Evolutionary conservation across 495 filamentous ascomycete genomes (phyloP), one percentile per base, ranked within the genome.

Genomic region (Neurospora sp.): DNA sequence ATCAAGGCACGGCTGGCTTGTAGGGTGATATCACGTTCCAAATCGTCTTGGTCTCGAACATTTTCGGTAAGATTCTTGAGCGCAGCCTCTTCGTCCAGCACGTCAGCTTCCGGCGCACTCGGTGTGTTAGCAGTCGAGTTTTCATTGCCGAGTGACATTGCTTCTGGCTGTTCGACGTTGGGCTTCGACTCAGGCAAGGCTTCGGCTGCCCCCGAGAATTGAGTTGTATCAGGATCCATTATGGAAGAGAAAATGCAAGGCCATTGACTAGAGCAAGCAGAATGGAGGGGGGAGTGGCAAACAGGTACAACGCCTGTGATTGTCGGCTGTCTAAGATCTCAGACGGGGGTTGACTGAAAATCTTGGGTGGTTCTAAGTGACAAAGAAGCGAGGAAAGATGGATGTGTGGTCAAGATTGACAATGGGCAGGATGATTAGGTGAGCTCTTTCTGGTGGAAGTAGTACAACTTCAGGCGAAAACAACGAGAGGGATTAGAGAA

Each of bases 41-140:
- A 85, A 70, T 97, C 93, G 81, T 94, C 91, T 78, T 97, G 94
- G 77, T 96, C 87, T 38, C 93, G 90, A 39, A 96, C 88, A 72
- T 91, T 88, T 41, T 90, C 88, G 14, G 93, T 90, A 10, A 97
- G 85, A 65, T 86, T 86, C 73, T 86, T 83, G 6, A 96, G 84
- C n/a, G 87, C 87, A 39, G 84, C 85, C 16, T 88, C 87, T 78
- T 93, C 92, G 70, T 88, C 78, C 44, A 77, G 69, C n/a, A 16
- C 69, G 22, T 22, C 68, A 22, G 39, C 20, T 1, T 69, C 61
- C 3, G 39, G 53, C 27, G 53, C 53, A 61, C 53, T 35, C 14
- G 53, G 53, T 14, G 53, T 35, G 14, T 61, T 16, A 61, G 11
- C 53, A 12, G 53, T 61, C 27, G 27, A 61, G 14, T 61, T 9